Base-by-base conservation (phyloP, 306 rosid species). In the Ammopiptanthus mongolicus region DNA sequence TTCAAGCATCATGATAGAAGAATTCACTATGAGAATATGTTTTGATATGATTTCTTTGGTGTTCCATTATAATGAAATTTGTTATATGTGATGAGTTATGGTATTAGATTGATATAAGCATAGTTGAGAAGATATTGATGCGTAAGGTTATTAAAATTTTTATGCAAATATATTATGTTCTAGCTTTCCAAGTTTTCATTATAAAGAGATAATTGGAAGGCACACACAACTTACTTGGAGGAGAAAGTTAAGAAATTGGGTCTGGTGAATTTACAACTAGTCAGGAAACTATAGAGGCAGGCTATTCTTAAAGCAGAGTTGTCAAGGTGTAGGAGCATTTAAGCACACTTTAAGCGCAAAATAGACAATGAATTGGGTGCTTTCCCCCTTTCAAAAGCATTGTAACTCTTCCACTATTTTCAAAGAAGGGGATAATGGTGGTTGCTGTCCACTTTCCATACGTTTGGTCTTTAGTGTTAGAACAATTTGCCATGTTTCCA, bases 211-310 rank as follows among this genome's bases (percentile, higher is more conserved):
- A 23, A 23, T 23, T 23, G 25, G 87, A 89, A 86, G 86, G 96
- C 96, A 0, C 83, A 81, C 8, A 79, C 91, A 0, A 83, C 90
- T 37, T 89, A 69, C 65, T 79, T 91, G 65, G 96, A 88, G 62
- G 91, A 85, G 71, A 89, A 91, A 78, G 85, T 87, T 21, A 84
- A 78, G 82, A 91, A 86, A 73, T 61, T 91, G 88, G 80, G 52
- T 18, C 5, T 75, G 47, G 69, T 37, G 73, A 89, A 89, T 87
- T 87, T 83, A 67, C 87, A 87, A 50, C 75, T 89, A 18, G 67
- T 84, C 23, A 78, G 81, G 77, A 91, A 66, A 64, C 62, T 91
- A 56, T 84, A 84, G 66, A 81, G 86, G 73, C 85, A 83, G n/a
- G 83, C 91, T 55, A 18, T 62, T 60, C 93, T 91, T 37, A 90